Evolutionary conservation across 2,329 filamentous ascomycete species (phyloP), one percentile per base, ranked within the genome.

Genomic region (Aspergillus terreus): DNA sequence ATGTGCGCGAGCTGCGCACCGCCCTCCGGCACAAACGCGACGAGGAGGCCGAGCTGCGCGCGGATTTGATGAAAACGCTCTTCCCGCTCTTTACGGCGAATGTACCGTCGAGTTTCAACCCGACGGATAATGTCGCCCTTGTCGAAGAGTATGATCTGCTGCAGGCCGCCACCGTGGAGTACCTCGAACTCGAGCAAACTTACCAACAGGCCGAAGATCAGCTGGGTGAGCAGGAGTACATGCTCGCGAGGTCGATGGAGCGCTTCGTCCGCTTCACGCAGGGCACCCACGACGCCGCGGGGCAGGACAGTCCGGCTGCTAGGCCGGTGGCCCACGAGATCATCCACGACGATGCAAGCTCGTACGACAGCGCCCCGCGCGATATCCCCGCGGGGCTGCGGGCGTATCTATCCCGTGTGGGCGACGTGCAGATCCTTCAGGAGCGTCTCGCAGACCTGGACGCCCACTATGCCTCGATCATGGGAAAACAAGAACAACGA

Each of bases 11-110:
- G 48, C 44, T 62, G n/a, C 65, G 65, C 6, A 40, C 47, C 15
- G 56, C 51, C 1, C 48, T 68, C 14, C 53, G 55, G 44, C 54
- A 60, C 19, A 61, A 64, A 46, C 53, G 64, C n/a, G 57, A 65
- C 14, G 53, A 63, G 30, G 65, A 66, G 33, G 44, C 49, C 4
- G 46, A 56, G 14, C 21, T 59, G 1, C 57, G 62, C 44, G 54
- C 50, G 2, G 51, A 44, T 12, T 50, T 66, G 15, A 60, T 61
- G 49, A 63, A 57, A 30, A 56, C 54, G 19, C 49, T 67, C n/a
- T 61, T 62, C 44, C 44, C 53, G 7, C 44, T 58, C 11, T 55
- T 56, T 33, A 17, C 35, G 35, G 6, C 15, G 35, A 17, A n/a
- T 38, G 14, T 4, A n/a, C 14, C 14, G 12, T 4, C 12, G 12